A percentile compares a stretch with the other conserved stretches of the same genome.
phyloP scores from a whole-genome alignment of 768 basidiomycete genomes.

The Termitomyces sp. region DNA sequence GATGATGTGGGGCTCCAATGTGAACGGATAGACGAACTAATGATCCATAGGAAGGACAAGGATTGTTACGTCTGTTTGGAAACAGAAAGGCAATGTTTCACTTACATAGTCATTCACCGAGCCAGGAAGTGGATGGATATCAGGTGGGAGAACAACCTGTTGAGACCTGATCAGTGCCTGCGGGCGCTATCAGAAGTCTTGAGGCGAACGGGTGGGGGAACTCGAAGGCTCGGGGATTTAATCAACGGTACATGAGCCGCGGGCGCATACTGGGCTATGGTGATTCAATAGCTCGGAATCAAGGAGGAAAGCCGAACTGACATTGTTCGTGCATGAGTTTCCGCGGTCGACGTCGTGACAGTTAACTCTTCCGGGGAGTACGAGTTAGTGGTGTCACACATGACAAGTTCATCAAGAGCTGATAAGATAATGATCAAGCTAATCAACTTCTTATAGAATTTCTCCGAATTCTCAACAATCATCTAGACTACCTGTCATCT shows the following conservation, averaged over 20 bases:
- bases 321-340: conserved; percentile 18
- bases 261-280: conserved; percentile 69
- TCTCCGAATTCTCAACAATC: background rate
- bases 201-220: conserved; percentile 66
- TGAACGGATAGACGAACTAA: conserved; percentile 96
- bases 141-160: conserved; percentile 81
- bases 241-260: conserved; percentile 79
- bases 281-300: background rate
- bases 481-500: background rate
- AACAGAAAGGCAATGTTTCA: background rate
- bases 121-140: conserved; percentile 93
- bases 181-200: background rate
- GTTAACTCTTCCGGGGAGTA: background rate
- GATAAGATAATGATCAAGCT: background rate
- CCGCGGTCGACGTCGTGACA: background rate
- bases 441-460: background rate
- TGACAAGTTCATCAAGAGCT: background rate
- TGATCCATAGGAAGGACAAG: background rate
- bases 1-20: conserved; percentile 82
- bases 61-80: background rate
- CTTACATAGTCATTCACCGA: conserved; percentile 83
- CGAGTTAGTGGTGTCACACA: background rate
- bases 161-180: background rate
- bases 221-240: conserved; percentile 85
- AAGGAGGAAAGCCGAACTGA: conserved; percentile 3